Evolutionary conservation across 495 filamentous ascomycete species (phyloP).

Genomic region (Clavariopsis aquatica): DNA sequence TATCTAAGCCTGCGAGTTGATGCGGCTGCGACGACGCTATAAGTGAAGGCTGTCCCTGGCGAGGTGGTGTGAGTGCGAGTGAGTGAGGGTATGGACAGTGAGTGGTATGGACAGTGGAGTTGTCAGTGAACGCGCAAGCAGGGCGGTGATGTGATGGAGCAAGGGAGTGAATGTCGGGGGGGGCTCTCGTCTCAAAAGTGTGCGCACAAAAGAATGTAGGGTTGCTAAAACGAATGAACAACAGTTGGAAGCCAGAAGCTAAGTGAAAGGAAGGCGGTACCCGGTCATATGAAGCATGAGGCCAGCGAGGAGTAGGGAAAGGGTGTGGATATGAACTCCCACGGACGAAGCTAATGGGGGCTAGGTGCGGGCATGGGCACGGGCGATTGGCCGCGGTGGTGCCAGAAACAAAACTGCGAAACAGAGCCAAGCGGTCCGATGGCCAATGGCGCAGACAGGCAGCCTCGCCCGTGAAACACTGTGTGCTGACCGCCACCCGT

Average conservation of each 20-base stretch:
- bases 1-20: constrained; percentile 3
- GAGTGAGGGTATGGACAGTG: not conserved
- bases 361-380: not conserved
- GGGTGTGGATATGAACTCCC: constrained; percentile 28
- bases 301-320: constrained; percentile 4
- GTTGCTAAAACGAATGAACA: constrained; percentile 15
- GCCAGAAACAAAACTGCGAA: constrained; percentile 22
- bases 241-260: constrained; percentile 7
- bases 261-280: not conserved
- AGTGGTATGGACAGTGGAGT: not conserved
- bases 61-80: not conserved
- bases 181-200: not conserved
- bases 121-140: not conserved
- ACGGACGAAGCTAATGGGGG: not conserved
- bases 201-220: constrained; percentile 4
- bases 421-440: constrained; percentile 1
- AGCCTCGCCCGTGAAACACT: constrained; percentile 13
- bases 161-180: constrained; percentile 7
- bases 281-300: constrained; percentile 7
- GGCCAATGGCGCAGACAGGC: constrained; percentile 8
- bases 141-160: not conserved
- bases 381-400: constrained; percentile 14
- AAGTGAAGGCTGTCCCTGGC: not conserved
- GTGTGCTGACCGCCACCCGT: not conserved
- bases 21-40: not conserved